Evolutionary conservation across 352 stramenopile genomes (phyloP), one percentile per base, ranked within the genome.

Genomic region (Phytophthora pseudosyringae): DNA sequence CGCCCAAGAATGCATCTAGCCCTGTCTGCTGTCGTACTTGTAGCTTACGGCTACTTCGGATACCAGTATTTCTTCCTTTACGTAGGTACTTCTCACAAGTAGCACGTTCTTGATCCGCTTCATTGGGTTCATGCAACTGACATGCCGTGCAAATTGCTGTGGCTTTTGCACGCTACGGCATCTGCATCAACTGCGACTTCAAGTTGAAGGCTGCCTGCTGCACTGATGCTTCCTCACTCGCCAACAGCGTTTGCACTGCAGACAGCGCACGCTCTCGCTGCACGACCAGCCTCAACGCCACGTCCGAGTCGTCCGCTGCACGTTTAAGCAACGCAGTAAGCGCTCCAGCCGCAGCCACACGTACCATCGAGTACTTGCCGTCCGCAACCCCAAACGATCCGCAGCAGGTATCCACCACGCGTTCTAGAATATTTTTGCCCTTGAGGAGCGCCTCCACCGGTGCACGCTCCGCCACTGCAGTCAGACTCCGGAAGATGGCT

Each of bases 321-420:
- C 76, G 80, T 40, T 72, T 69, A 15, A 78, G 62, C 21, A 93
- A 58, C 16, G 79, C 69, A 1, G 73, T 63, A 25, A 94, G 64
- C 44, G 78, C 78, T 3, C 53, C 60, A 21, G 78, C 81, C 1
- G 83, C 81, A 6, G 86, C 82, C 25, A 89, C 73, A 43, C 86
- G 83, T 16, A 94, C 71, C 71, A 86, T 86, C 45, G 74, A 80
- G 58, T 90, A 93, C 69, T 92, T 91, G 36, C 57, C 69, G 31
- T 94, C 84, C 8, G 69, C 67, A 25, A 91, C 77, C 16, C 86
- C 86, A 41, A 80, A 68, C 12, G 81, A 64, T 3, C 80, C 78
- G 16, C 81, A 87, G 46, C 83, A 89, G 5, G 18, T 60, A 21
- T 76, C 54, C 8, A 91, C 44, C 2, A 92, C 29, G 4, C 56